Base-by-base conservation (phyloP, 2,329 filamentous ascomycete genomes). In the Parastagonospora nodorum region DNA sequence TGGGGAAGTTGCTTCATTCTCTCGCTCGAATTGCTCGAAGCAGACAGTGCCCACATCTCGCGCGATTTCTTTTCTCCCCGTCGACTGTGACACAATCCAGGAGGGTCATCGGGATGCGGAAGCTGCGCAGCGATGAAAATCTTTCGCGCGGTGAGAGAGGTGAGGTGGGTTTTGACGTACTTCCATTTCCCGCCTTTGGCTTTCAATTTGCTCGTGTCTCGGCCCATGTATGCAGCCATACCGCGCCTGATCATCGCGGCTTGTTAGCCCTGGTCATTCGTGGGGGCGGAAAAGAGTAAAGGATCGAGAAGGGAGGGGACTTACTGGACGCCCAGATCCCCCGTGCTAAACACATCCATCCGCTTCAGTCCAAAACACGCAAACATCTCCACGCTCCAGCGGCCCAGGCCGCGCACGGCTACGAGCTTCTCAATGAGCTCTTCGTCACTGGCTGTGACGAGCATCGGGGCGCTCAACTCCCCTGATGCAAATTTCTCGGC, bases 291-390 rank as follows among this genome's bases (percentile, higher is more conserved):
- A 24, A 11, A 9, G 37, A 11, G 15, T 10, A 8, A 11, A n/a
- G 8, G n/a, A 55, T 43, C 11, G 30, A 33, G 24, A 46, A 42
- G 46, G 46, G 19, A 24, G 14, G 45, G 40, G 36, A 80, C 81
- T 73, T 70, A 83, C 82, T 97, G 94, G 39, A 99, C 90, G 4
- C 94, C 94, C 55, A 99, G 76, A 75, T 99, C 93, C 1, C 94
- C 93, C 1, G 90, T 88, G 16, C 88, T 91, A 71, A 97, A 96
- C 16, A 99, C 90, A 75, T 99, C 93, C 81, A 92, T 88, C 10
- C 92, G 82, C 81, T 97, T 97, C 35, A 99, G 79, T n/a, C 85
- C 89, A 74, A 99, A 97, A 74, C 89, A 91, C 42, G 92, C 90
- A 79, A 99, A 99, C 94, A 99, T 69, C 42, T 68, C 92, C 11